phyloP scores from a whole-genome alignment of 2,329 filamentous ascomycete genomes.

The Geosmithia putterillii region DNA sequence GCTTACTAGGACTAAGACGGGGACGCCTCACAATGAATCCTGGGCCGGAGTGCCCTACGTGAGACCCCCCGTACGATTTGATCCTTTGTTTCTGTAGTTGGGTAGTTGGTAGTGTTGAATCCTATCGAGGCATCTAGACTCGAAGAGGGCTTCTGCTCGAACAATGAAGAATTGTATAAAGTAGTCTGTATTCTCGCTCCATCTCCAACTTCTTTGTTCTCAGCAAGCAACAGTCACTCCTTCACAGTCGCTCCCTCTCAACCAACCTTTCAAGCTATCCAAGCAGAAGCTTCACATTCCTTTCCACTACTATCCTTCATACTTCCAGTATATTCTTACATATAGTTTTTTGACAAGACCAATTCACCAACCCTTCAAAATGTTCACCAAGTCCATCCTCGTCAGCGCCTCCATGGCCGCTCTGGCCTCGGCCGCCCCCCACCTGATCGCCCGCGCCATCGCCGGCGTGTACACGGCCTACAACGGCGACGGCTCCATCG shows the following conservation, averaged over 20 bases:
- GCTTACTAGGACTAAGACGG: too few species aligned
- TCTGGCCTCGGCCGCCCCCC: constrained; percentile 3
- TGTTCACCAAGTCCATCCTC: not conserved
- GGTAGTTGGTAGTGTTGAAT: too few species aligned
- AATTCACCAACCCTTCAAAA: not conserved
- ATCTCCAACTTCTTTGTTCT: not conserved
- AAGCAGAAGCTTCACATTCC: not conserved
- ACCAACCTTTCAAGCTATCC: not conserved
- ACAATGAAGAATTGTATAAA: too few species aligned
- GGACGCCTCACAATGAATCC: too few species aligned
- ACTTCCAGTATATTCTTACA: not conserved
- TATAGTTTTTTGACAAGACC: not conserved
- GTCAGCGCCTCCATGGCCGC: constrained; percentile 1
- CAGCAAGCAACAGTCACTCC: not conserved
- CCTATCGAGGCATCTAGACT: too few species aligned
- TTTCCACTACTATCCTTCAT: too few species aligned
- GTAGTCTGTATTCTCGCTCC: not conserved
- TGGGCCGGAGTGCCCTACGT: too few species aligned
- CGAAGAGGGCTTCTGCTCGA: not conserved
- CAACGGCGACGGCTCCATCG: constrained; percentile 8
- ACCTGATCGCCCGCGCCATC: not conserved
- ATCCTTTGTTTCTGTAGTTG: too few species aligned
- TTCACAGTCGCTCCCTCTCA: not conserved
- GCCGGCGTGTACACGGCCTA: constrained; percentile 9
- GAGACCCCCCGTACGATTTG: too few species aligned